phyloP scores from a whole-genome alignment of 1,284 basidiomycete genomes.

The Apiotrichum akiyoshidainum region DNA sequence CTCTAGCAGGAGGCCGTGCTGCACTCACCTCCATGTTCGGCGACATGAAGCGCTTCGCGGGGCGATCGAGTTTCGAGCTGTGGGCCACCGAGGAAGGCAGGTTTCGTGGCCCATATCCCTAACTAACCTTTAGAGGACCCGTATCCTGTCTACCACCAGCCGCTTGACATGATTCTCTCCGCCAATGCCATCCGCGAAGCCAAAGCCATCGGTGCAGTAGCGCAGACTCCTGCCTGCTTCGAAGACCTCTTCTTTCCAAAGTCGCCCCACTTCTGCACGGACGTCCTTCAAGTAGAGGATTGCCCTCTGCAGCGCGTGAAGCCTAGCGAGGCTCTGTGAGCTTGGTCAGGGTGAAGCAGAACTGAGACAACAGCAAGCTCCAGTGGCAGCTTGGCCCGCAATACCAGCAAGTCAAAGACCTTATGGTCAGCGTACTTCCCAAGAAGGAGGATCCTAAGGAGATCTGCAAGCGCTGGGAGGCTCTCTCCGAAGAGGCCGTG shows the following conservation, averaged over 20 bases:
- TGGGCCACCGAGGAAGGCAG: neutral
- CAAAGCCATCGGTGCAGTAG: neutral
- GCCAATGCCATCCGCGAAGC: constrained; percentile 2
- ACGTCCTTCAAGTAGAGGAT: neutral
- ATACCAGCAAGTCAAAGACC: too few relatives aligned
- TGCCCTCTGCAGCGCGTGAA: neutral
- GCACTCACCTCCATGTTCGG: neutral
- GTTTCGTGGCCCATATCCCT: neutral
- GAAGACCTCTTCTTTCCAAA: constrained; percentile 6
- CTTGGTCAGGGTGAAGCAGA: too few relatives aligned
- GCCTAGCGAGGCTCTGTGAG: constrained; percentile 1
- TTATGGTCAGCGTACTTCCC: too few relatives aligned
- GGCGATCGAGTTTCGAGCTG: neutral
- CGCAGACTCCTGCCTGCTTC: neutral
- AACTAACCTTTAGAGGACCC: constrained; percentile 1
- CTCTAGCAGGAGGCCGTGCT: neutral
- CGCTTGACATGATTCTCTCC: neutral
- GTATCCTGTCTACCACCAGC: neutral
- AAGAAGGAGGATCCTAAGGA: neutral
- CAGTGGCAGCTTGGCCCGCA: too few relatives aligned
- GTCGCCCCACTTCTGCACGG: constrained; percentile 4
- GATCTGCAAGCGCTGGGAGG: constrained; percentile 1
- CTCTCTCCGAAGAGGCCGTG: neutral
- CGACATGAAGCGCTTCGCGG: neutral
- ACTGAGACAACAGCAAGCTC: too few relatives aligned